Percentiles rank a stretch among this genome's conserved stretches.
Evolutionary conservation across 306 rosid species (phyloP).

Genomic region (Casuarina glauca): DNA sequence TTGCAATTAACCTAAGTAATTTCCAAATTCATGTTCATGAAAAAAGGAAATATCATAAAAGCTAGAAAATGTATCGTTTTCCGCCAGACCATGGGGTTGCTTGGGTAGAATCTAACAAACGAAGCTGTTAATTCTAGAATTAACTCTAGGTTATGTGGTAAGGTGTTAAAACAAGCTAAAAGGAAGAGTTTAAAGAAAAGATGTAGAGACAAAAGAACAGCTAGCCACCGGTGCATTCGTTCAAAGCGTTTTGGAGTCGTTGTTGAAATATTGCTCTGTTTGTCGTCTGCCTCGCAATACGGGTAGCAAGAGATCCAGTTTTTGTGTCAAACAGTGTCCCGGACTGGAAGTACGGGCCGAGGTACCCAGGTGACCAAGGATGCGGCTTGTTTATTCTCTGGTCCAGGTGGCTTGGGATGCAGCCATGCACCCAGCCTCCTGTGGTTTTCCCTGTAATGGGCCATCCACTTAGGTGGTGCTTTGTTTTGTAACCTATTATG

Average conservation of each 20-base stretch:
- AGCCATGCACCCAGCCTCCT: too few species aligned
- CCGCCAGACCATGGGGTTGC: background rate
- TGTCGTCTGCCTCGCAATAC: conserved; percentile 5
- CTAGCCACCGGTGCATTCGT: conserved; percentile 4
- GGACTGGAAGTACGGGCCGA: too few species aligned
- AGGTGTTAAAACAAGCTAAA: background rate
- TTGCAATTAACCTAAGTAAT: too few species aligned
- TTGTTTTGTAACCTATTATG: too few species aligned
- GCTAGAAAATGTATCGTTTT: too few species aligned
- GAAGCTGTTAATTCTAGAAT: background rate
- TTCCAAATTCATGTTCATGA: too few species aligned
- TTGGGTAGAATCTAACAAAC: background rate
- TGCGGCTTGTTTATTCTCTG: too few species aligned
- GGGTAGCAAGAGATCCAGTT: background rate
- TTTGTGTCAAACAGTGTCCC: background rate
- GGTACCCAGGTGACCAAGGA: too few species aligned
- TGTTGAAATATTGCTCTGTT: conserved; percentile 16
- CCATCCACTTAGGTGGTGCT: too few species aligned
- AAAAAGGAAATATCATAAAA: too few species aligned
- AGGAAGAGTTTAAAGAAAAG: background rate
- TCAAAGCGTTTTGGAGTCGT: background rate
- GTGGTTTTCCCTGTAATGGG: too few species aligned
- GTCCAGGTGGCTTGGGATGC: too few species aligned
- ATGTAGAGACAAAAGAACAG: background rate
- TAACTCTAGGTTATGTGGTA: background rate